Percentiles rank a stretch among this genome's conserved stretches.
Evolutionary conservation across 306 rosid genomes (phyloP).

Genomic region (Vigna reflexopilosa): DNA sequence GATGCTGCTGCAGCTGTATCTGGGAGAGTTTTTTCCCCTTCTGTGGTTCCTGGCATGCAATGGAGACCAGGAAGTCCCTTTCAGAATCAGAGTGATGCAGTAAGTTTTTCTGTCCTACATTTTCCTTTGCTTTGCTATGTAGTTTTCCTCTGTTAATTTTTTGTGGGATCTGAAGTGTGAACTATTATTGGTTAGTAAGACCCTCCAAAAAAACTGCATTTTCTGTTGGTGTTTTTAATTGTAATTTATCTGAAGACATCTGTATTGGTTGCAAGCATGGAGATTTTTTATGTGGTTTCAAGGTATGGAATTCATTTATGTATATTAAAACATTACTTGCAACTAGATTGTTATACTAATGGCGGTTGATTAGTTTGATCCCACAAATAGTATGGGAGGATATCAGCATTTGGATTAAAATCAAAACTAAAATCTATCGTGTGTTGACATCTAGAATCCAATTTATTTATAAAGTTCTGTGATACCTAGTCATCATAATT

Average conservation of each 20-base stretch:
- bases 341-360: constrained; percentile 24
- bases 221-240: constrained; percentile 25
- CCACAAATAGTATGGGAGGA: not conserved
- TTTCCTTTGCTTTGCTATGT: constrained; percentile 29
- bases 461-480: not conserved
- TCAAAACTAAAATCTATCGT: constrained; percentile 9
- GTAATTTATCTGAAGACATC: constrained; percentile 30
- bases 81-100: constrained; percentile 80
- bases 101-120: constrained; percentile 41
- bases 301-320: constrained; percentile 5
- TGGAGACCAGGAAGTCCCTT: constrained; percentile 97
- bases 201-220: not conserved
- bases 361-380: constrained; percentile 23
- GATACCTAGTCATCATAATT: not conserved
- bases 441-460: constrained; percentile 16
- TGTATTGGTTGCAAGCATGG: constrained; percentile 18
- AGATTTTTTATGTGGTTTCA: not conserved
- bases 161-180: constrained; percentile 18
- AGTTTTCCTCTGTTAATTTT: constrained; percentile 28
- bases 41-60: constrained; percentile 86
- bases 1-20: constrained; percentile 76
- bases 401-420: constrained; percentile 15
- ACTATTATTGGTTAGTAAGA: constrained; percentile 9
- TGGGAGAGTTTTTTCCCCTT: constrained; percentile 82
- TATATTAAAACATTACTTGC: constrained; percentile 3